Conservation (phyloP, 2,329 filamentous ascomycete species). For the Diatrype stigma region DNA sequence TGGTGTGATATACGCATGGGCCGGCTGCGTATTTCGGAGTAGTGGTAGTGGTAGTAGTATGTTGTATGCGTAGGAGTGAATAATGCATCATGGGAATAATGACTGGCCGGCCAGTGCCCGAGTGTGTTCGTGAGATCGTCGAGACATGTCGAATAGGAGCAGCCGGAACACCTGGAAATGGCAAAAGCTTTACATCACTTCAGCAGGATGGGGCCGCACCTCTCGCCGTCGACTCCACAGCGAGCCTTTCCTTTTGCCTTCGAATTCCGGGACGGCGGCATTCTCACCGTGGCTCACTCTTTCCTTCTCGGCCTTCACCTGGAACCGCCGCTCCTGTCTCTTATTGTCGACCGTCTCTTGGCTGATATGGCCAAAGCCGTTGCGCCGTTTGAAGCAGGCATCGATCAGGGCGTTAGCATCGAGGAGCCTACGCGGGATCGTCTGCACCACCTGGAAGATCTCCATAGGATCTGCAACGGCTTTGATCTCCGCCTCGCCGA, state of each 20-base stretch:
- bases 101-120: neutral
- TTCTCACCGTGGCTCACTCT: constrained; percentile 23
- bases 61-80: neutral
- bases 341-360: constrained; percentile 78
- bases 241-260: constrained; percentile 38
- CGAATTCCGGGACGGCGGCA: constrained; percentile 29
- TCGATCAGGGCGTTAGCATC: constrained; percentile 82
- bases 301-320: constrained; percentile 43
- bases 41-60: neutral
- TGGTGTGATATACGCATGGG: constrained; percentile 1
- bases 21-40: neutral
- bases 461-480: constrained; percentile 84
- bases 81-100: neutral
- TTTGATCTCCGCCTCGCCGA: constrained; percentile 76
- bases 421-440: constrained; percentile 72
- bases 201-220: constrained; percentile 21
- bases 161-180: neutral
- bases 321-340: constrained; percentile 61
- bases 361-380: constrained; percentile 76
- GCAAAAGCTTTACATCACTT: constrained; percentile 8
- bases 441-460: constrained; percentile 91
- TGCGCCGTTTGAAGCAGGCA: constrained; percentile 73
- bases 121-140: neutral
- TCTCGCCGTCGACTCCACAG: constrained; percentile 42
- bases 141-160: neutral